These are phyloP conservation scores for Mollisia scopiformis DNA, from an alignment of 2,329 filamentous ascomycete species.

Conservation along the genomic window DNA sequence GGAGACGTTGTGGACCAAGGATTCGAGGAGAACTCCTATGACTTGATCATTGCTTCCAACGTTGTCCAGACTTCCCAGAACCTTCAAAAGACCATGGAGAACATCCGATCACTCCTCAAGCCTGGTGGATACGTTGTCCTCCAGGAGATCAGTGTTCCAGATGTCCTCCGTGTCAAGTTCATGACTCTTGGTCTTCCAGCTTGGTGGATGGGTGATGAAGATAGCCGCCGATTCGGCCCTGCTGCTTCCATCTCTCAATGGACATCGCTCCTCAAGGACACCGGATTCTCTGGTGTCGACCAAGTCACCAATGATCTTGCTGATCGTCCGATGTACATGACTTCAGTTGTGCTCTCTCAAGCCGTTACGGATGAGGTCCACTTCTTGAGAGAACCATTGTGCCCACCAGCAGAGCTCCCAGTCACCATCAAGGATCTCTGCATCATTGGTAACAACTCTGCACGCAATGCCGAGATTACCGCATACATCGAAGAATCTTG, in stretches of 20 bases:
- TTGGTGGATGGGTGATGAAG: conserved; percentile 5
- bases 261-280: conserved; percentile 1
- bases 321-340: conserved; percentile 16
- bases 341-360: conserved; percentile 8
- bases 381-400: conserved; percentile 13
- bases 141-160: conserved; percentile 25
- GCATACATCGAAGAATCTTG: conserved; percentile 4
- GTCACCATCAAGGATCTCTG: neutral
- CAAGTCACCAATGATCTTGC: conserved; percentile 14
- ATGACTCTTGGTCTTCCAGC: conserved; percentile 4
- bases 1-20: conserved; percentile 19
- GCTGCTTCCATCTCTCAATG: conserved; percentile 3
- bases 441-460: conserved; percentile 4
- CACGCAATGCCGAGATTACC: conserved; percentile 7
- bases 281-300: conserved; percentile 7
- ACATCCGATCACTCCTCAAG: conserved; percentile 34
- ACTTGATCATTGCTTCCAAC: conserved; percentile 29
- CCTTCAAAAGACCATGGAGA: conserved; percentile 29
- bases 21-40: conserved; percentile 18
- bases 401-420: conserved; percentile 1
- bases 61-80: conserved; percentile 27
- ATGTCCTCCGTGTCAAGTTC: neutral
- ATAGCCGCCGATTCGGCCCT: neutral
- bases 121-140: conserved; percentile 33
- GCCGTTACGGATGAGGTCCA: conserved; percentile 8